Evolutionary conservation across 495 filamentous ascomycete genomes (phyloP).

Genomic region (Chlorociboria aeruginascens): DNA sequence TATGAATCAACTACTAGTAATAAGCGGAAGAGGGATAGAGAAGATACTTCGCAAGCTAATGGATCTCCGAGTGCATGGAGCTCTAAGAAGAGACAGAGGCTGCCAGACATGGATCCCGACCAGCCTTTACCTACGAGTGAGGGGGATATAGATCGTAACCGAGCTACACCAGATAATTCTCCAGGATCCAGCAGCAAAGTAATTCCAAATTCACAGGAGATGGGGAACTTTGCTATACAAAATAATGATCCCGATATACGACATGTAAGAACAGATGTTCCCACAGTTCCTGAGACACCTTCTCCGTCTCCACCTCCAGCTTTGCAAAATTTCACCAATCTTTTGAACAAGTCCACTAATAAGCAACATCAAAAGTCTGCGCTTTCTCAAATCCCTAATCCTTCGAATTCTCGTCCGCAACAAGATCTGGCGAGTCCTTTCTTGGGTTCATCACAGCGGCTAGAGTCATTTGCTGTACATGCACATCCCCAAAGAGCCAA

Average conservation of each 20-base stretch:
- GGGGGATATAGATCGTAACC: not conserved
- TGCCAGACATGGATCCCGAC: constrained; percentile 13
- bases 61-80: not conserved
- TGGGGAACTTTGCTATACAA: not conserved
- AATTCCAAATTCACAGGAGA: constrained; percentile 15
- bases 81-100: constrained; percentile 15
- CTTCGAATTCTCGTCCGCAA: not conserved
- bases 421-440: not conserved
- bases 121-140: constrained; percentile 15
- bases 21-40: constrained; percentile 13
- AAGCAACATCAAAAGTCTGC: constrained; percentile 3
- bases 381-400: not conserved
- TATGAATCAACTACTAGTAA: constrained; percentile 8
- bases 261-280: constrained; percentile 8
- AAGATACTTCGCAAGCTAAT: constrained; percentile 1
- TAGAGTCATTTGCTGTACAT: not conserved
- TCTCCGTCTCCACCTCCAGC: constrained; percentile 11
- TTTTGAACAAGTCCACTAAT: constrained; percentile 4
- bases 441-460: not conserved
- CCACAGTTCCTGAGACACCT: constrained; percentile 7
- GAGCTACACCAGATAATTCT: not conserved
- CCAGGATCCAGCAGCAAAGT: not conserved
- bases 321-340: not conserved
- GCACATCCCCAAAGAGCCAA: constrained; percentile 4
- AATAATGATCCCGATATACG: not conserved